Conservation (phyloP, 345 rosid genomes). For the Eucalyptus pauciflora region DNA sequence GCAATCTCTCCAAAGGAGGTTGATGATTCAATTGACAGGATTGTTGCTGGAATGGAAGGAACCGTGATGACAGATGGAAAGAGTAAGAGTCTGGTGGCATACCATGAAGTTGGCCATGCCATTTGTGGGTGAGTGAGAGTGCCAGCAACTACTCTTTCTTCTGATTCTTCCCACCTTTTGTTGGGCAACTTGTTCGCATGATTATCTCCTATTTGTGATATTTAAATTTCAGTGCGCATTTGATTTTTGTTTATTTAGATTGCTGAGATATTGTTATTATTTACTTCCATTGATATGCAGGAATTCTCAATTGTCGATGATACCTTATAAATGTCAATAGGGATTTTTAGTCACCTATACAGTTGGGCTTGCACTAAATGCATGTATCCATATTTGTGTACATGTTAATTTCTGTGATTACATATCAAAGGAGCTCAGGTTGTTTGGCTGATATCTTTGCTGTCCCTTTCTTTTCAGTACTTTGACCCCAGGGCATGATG, state of each 20-base stretch:
- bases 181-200: background rate
- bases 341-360: background rate
- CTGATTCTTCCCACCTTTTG: background rate
- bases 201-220: background rate
- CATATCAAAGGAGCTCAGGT: background rate
- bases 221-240: background rate
- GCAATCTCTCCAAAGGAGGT: constrained; percentile 86
- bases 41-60: constrained; percentile 99
- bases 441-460: background rate
- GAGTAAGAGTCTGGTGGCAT: constrained; percentile 93
- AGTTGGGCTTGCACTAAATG: background rate
- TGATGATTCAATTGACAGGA: constrained; percentile 95
- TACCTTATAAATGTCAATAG: background rate
- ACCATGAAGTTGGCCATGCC: constrained; percentile 98
- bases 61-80: constrained; percentile 98
- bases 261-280: background rate
- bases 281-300: background rate
- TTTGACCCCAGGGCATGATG: constrained; percentile 90
- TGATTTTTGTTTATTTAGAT: background rate
- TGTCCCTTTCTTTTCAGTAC: constrained; percentile 37
- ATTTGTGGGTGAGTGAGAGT: constrained; percentile 70
- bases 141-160: background rate
- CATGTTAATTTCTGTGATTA: background rate
- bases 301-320: background rate
- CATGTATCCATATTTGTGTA: background rate